phyloP scores from a whole-genome alignment of 2,329 filamentous ascomycete genomes.

The Mycocentrospora acerina region DNA sequence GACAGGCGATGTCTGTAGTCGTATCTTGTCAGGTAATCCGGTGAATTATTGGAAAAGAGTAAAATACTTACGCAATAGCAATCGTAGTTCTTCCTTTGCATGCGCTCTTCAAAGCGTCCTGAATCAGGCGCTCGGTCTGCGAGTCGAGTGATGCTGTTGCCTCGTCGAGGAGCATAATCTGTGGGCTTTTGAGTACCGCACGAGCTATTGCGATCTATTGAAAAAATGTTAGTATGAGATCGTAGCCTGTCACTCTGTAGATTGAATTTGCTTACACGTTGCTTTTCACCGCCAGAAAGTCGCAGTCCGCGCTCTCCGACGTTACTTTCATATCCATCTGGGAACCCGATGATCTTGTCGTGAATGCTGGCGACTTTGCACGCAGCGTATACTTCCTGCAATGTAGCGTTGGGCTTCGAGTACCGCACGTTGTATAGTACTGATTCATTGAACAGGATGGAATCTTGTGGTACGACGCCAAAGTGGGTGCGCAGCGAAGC shows the following conservation, averaged over 20 bases:
- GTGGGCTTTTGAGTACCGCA: slow-evolving; percentile 72
- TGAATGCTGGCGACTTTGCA: slow-evolving; percentile 62
- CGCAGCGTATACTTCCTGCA: slow-evolving; percentile 58
- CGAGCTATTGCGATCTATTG: slow-evolving; percentile 62
- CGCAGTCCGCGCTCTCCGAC: slow-evolving; percentile 33
- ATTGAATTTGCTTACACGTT: slow-evolving; percentile 62
- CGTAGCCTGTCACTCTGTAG: slow-evolving; percentile 49
- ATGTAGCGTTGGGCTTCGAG: slow-evolving; percentile 56
- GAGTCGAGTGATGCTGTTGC: slow-evolving; percentile 55
- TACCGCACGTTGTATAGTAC: slow-evolving; percentile 65
- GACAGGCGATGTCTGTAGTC: slow-evolving; percentile 10
- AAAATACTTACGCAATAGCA: slow-evolving; percentile 44
- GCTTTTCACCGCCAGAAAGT: slow-evolving; percentile 64
- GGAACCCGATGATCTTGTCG: slow-evolving; percentile 60
- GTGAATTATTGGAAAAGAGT: not conserved
- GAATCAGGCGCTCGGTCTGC: slow-evolving; percentile 59
- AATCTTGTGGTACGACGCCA: slow-evolving; percentile 66
- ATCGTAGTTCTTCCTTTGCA: slow-evolving; percentile 12
- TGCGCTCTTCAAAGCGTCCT: slow-evolving; percentile 44
- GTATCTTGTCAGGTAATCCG: not conserved
- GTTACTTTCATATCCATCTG: slow-evolving; percentile 34
- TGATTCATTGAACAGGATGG: slow-evolving; percentile 61
- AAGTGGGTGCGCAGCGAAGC: slow-evolving; percentile 57
- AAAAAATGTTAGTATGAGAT: slow-evolving; percentile 47
- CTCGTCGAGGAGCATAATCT: slow-evolving; percentile 81